These are phyloP conservation scores for Solanum chilense DNA, from an alignment of 257 asterid species.

Conservation along the genomic window DNA sequence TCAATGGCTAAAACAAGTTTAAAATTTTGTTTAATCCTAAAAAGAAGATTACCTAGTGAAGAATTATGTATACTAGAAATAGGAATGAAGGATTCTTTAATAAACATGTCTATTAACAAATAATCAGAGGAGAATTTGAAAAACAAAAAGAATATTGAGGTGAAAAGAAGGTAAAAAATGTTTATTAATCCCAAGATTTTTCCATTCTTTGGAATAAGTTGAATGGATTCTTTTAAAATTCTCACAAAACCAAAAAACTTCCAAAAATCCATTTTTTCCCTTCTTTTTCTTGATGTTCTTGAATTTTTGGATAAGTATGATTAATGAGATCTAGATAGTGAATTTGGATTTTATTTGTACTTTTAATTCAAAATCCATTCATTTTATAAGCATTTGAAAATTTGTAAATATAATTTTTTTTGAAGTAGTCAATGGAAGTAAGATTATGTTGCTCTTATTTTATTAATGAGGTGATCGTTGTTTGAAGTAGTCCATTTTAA, in stretches of 20 bases:
- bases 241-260: conserved; percentile 2
- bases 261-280: conserved; percentile 1
- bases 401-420: not conserved
- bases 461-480: not conserved
- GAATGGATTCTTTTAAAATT: conserved; percentile 17
- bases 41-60: not conserved
- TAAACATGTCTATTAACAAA: not conserved
- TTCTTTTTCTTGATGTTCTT: not conserved
- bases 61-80: conserved; percentile 2
- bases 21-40: not conserved
- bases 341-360: not conserved
- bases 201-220: conserved; percentile 24
- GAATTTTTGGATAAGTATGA: not conserved
- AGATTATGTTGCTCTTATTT: not conserved
- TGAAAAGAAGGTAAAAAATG: conserved; percentile 2
- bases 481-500: not conserved
- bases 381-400: not conserved
- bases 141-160: not conserved
- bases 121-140: conserved; percentile 5
- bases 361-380: not conserved
- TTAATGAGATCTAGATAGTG: not conserved
- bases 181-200: conserved; percentile 17
- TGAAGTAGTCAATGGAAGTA: not conserved
- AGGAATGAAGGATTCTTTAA: conserved; percentile 6
- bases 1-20: conserved; percentile 6